phyloP scores from a whole-genome alignment of 495 filamentous ascomycete genomes.

The Aspergillus bridgeri region DNA sequence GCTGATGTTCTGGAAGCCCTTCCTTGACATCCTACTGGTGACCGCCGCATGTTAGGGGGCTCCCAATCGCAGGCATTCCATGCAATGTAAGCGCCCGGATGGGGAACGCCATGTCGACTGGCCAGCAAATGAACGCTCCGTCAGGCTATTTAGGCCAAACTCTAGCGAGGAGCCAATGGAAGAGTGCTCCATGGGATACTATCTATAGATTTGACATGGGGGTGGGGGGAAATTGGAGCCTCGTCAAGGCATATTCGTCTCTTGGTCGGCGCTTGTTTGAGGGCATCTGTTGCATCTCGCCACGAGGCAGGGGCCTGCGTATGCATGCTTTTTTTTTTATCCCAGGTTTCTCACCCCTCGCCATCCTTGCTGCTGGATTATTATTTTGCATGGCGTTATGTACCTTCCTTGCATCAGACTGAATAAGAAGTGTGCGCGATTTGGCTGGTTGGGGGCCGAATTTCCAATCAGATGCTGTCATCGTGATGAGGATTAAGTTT shows the following conservation, averaged over 20 bases:
- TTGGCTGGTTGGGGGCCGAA: not conserved
- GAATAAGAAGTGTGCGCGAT: not conserved
- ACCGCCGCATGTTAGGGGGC: not conserved
- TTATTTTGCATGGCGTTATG: no score
- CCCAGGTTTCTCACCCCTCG: no score
- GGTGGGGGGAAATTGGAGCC: no score
- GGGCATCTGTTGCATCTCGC: not conserved
- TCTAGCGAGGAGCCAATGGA: not conserved
- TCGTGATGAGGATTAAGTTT: no score
- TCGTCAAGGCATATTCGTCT: not conserved
- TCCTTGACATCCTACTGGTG: constrained; percentile 1
- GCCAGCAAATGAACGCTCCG: not conserved
- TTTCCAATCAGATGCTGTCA: not conserved
- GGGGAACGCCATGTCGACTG: no score
- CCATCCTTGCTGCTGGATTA: not conserved
- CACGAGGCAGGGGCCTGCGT: no score
- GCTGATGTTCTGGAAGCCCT: constrained; percentile 1
- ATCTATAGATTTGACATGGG: constrained; percentile 1
- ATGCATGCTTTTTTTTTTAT: no score
- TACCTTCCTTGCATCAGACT: not conserved
- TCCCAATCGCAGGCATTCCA: not conserved
- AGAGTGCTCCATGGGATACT: not conserved
- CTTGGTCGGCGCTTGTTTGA: constrained; percentile 4
- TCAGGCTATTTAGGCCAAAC: not conserved
- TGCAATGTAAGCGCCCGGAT: constrained; percentile 1